These are phyloP conservation scores for Cystobasidium pallidum DNA, from an alignment of 1,284 basidiomycete species.

Conservation along the genomic window DNA sequence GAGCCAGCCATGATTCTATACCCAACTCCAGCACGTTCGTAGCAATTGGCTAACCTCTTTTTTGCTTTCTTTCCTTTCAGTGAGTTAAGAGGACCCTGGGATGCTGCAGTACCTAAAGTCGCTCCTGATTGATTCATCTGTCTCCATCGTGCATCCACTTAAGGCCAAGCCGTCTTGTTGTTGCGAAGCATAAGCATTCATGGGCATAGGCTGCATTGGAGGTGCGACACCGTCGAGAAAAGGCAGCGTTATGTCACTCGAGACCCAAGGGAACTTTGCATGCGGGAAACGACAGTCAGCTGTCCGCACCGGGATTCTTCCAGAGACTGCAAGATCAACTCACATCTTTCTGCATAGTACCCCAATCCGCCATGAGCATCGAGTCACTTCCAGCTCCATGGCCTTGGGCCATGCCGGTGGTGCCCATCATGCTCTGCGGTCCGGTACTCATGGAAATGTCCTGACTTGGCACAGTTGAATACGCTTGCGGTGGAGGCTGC, in stretches of 20 bases:
- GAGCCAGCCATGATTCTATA: too few species aligned
- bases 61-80: constrained; percentile 53
- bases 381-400: constrained; percentile 5
- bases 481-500: constrained; percentile 8
- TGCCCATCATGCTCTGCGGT: background rate
- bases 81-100: constrained; percentile 64
- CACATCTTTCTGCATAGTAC: constrained; percentile 42
- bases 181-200: background rate
- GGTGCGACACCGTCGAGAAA: constrained; percentile 11
- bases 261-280: constrained; percentile 40
- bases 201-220: background rate
- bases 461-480: background rate
- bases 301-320: background rate
- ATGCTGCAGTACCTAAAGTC: constrained; percentile 58
- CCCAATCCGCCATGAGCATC: constrained; percentile 40
- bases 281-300: background rate
- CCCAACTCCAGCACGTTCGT: too few species aligned
- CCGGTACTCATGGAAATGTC: background rate
- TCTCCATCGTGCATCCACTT: background rate
- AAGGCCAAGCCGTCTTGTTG: constrained; percentile 1
- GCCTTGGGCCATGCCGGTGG: background rate
- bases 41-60: too few species aligned
- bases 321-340: background rate
- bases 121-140: background rate
- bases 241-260: constrained; percentile 28